Conservation (phyloP, 805 yeast genomes). For the Wickerhamomyces queroliae region DNA sequence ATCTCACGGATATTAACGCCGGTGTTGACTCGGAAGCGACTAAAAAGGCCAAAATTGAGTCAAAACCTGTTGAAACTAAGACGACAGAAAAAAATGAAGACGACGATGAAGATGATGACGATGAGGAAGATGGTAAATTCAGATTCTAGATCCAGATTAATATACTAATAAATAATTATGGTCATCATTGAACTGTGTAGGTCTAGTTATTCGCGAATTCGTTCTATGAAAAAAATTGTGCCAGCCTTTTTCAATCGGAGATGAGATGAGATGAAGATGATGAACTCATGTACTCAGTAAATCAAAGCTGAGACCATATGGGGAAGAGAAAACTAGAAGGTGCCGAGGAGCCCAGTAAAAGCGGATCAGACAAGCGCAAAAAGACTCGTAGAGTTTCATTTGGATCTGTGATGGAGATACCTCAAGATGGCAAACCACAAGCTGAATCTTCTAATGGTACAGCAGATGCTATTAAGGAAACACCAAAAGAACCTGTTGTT, state of each 20-base stretch:
- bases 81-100: not conserved
- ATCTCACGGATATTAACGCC: slow-evolving; percentile 22
- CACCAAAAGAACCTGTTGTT: slow-evolving; percentile 18
- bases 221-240: not conserved
- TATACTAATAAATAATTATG: too few relatives aligned
- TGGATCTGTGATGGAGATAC: too few relatives aligned
- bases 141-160: too few relatives aligned
- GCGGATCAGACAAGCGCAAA: not conserved
- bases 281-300: too few relatives aligned
- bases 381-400: not conserved
- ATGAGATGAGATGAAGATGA: not conserved
- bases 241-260: not conserved
- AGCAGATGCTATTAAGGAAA: slow-evolving; percentile 13
- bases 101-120: slow-evolving; percentile 12
- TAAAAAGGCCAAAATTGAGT: not conserved
- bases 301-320: not conserved
- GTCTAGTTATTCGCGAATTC: too few relatives aligned
- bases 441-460: slow-evolving; percentile 27
- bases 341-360: not conserved
- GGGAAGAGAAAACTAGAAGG: not conserved
- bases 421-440: too few relatives aligned
- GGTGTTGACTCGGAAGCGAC: slow-evolving; percentile 21
- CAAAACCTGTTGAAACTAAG: not conserved
- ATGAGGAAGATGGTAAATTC: slow-evolving; percentile 16
- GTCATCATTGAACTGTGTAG: too few relatives aligned